A percentile compares a stretch with the other conserved stretches of the same genome.
These are phyloP conservation scores for Aspergillus sp. DNA, from an alignment of 2,329 filamentous ascomycete species.

Conservation along the genomic window DNA sequence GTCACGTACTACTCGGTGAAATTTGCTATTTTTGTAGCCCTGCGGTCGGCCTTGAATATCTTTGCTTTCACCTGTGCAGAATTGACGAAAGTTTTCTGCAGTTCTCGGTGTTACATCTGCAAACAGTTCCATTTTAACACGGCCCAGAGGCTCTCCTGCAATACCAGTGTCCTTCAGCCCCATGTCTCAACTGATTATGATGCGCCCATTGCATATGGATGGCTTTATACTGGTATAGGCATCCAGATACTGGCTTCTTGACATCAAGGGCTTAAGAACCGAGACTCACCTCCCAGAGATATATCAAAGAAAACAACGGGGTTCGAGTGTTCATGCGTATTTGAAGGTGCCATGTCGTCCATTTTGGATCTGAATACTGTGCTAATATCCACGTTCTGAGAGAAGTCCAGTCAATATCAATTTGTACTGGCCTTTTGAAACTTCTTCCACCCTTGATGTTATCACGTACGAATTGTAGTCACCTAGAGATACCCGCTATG, in stretches of 20 bases:
- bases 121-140: conserved; percentile 87
- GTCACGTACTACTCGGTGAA: conserved; percentile 76
- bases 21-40: conserved; percentile 91
- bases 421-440: too few species aligned
- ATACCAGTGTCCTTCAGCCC: not conserved
- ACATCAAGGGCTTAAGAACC: too few species aligned
- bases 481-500: too few species aligned
- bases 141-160: conserved; percentile 74
- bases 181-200: too few species aligned
- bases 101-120: conserved; percentile 76
- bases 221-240: too few species aligned
- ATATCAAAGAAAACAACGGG: conserved; percentile 1
- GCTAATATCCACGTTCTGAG: too few species aligned
- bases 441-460: too few species aligned
- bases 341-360: not conserved
- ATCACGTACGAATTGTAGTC: too few species aligned
- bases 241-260: too few species aligned
- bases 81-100: conserved; percentile 93
- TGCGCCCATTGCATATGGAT: too few species aligned
- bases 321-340: not conserved
- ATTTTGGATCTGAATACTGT: not conserved
- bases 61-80: conserved; percentile 90
- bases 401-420: too few species aligned
- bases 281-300: not conserved
- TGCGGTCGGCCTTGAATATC: conserved; percentile 69